phyloP scores from a whole-genome alignment of 2,329 filamentous ascomycete genomes.

The Atkinsonella hypoxylon region DNA sequence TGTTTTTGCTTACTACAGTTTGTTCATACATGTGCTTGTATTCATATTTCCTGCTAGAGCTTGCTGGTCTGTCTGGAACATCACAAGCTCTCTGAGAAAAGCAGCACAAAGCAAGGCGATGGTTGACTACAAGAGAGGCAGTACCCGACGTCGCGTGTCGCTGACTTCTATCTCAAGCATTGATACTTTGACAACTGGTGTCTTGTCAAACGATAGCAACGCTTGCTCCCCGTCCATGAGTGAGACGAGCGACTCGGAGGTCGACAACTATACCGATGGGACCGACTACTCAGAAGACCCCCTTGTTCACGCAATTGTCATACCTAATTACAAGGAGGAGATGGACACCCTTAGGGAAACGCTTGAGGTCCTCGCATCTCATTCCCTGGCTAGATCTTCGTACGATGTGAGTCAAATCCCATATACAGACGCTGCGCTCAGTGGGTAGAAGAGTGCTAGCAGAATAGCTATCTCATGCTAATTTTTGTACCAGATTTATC shows the following conservation, averaged over 20 bases:
- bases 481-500: conserved; percentile 41
- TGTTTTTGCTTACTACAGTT: conserved; percentile 51
- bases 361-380: conserved; percentile 54
- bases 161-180: conserved; percentile 44
- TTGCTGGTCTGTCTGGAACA: conserved; percentile 47
- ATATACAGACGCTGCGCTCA: no score
- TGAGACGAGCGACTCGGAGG: conserved; percentile 39
- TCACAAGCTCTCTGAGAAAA: conserved; percentile 39
- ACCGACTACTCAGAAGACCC: conserved; percentile 28
- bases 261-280: conserved; percentile 32
- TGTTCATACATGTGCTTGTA: conserved; percentile 53
- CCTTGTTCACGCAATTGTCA: conserved; percentile 53
- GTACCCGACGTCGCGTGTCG: conserved; percentile 37
- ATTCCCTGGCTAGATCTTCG: conserved; percentile 47
- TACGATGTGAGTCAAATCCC: conserved; percentile 51
- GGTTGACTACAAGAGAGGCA: conserved; percentile 32
- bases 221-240: conserved; percentile 35
- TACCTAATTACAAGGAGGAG: conserved; percentile 67
- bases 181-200: conserved; percentile 41
- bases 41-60: conserved; percentile 51
- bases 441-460: no score
- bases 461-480: no score
- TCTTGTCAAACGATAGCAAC: conserved; percentile 31
- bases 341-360: conserved; percentile 56
- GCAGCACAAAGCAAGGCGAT: conserved; percentile 32